Evolutionary conservation across 2,329 filamentous ascomycete species (phyloP).

Genomic region (Cytospora piceicola): DNA sequence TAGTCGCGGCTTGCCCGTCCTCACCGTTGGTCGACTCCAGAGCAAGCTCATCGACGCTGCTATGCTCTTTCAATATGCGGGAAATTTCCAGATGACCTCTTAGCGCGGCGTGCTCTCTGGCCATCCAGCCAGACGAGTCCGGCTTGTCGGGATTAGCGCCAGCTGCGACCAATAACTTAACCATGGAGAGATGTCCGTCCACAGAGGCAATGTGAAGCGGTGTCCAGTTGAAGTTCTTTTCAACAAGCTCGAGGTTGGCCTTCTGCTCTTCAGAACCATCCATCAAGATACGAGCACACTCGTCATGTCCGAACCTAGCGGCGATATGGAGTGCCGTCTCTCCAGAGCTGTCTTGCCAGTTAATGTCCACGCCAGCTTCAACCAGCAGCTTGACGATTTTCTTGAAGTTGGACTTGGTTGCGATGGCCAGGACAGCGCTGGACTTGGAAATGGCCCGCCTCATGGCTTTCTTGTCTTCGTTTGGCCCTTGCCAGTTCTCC

Average conservation of each 20-base stretch:
- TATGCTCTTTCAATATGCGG: slow-evolving; percentile 58
- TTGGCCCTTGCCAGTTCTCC: slow-evolving; percentile 73
- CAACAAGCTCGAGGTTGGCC: slow-evolving; percentile 74
- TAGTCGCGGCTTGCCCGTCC: slow-evolving; percentile 26
- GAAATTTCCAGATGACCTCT: slow-evolving; percentile 87
- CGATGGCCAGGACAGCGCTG: slow-evolving; percentile 83
- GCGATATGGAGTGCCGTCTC: slow-evolving; percentile 93
- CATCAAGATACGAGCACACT: slow-evolving; percentile 78
- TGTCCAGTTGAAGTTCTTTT: slow-evolving; percentile 91
- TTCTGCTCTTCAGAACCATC: slow-evolving; percentile 71
- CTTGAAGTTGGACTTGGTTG: slow-evolving; percentile 84
- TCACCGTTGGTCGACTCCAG: slow-evolving; percentile 20
- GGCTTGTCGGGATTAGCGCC: slow-evolving; percentile 74
- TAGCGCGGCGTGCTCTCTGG: slow-evolving; percentile 88
- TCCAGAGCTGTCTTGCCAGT: slow-evolving; percentile 87
- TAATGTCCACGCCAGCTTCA: slow-evolving; percentile 87
- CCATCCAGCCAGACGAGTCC: slow-evolving; percentile 92
- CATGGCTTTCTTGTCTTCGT: slow-evolving; percentile 63
- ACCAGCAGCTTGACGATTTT: slow-evolving; percentile 86
- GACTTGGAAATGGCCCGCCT: slow-evolving; percentile 78
- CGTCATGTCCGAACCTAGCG: slow-evolving; percentile 81
- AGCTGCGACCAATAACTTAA: slow-evolving; percentile 75
- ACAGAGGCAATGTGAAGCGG: slow-evolving; percentile 93
- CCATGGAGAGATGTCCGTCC: slow-evolving; percentile 78
- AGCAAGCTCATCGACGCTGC: slow-evolving; percentile 44